Base-by-base conservation (phyloP, 2,329 filamentous ascomycete genomes). In the Verticillium zaregamsianum region DNA sequence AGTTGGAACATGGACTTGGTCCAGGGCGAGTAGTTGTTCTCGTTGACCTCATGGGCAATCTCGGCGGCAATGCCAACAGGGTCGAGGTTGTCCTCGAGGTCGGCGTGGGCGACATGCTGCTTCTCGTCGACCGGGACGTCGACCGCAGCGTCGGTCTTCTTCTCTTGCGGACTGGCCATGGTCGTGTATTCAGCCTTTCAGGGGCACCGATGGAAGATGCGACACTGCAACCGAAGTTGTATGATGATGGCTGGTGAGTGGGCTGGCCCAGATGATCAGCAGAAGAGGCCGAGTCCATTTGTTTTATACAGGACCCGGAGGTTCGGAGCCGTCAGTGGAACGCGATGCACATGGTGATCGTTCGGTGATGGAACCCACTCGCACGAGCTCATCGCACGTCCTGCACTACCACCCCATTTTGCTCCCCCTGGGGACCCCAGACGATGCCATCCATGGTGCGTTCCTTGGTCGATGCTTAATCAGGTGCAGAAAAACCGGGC, bases 1-100 rank as follows among this genome's bases (percentile, higher is more conserved):
- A 66, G 62, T 5, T 32, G 35, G 25, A 65, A 60, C 65, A 66
- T 66, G 15, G 64, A 63, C 61, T 55, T 64, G n/a, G 65, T 65
- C 60, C 64, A 63, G 5, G 65, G 65, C 6, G 65, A 66, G 59
- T 66, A 66, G 5, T 59, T 57, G 28, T 55, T 62, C 9, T 52
- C 61, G 17, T 60, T 59, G 5, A 63, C 61, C 31, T 66, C 65
- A 52, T 65, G 55, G 11, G 63, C 63, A 23, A 65, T 65, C 55
- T 65, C 62, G 20, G 61, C 62, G 14, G 63, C 63, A 5, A 59
- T 23, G 17, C 40, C 62, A 9, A 60, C 59, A 3, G 55, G 55
- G 5, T 57, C 55, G 32, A 57, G 15, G 55, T 33, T 7, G 2
- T 37, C 55, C 8, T 23, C n/a, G 7, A 12, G 33, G 5, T 57